These are phyloP conservation scores for Pseudonectria foliicola DNA, from an alignment of 2,329 filamentous ascomycete species.

Conservation along the genomic window DNA sequence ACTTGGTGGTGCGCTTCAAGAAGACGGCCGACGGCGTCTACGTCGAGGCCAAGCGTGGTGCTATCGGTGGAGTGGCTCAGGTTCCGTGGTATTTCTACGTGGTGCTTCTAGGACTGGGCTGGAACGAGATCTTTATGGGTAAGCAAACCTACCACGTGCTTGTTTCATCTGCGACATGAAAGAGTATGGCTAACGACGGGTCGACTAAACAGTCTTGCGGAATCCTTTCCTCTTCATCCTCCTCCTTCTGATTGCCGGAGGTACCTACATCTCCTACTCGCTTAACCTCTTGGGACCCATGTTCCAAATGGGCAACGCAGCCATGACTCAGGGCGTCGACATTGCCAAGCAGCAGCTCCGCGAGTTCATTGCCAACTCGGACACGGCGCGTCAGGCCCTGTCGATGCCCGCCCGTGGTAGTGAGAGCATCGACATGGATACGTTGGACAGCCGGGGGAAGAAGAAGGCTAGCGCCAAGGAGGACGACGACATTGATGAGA, in stretches of 20 bases:
- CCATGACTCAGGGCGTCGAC: constrained; percentile 75
- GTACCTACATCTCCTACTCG: constrained; percentile 82
- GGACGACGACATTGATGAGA: constrained; percentile 59
- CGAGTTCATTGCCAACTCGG: constrained; percentile 83
- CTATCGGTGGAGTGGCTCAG: constrained; percentile 90
- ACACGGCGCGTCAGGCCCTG: constrained; percentile 76
- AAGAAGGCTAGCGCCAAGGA: constrained; percentile 30
- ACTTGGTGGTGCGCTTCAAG: constrained; percentile 91
- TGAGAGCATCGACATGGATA: constrained; percentile 51
- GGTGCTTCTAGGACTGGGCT: constrained; percentile 82
- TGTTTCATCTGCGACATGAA: background rate
- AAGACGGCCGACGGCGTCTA: constrained; percentile 97
- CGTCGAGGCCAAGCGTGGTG: constrained; percentile 93
- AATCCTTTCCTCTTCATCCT: constrained; percentile 93
- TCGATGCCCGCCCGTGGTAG: constrained; percentile 56
- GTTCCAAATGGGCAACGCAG: constrained; percentile 88
- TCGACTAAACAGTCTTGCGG: constrained; percentile 60
- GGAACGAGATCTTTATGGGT: constrained; percentile 97
- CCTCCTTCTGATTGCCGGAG: constrained; percentile 67
- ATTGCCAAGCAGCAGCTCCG: constrained; percentile 87
- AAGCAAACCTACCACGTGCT: constrained; percentile 31
- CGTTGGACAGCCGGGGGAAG: constrained; percentile 53
- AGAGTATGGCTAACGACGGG: constrained; percentile 6
- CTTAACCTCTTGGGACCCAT: constrained; percentile 96
- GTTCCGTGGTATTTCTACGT: constrained; percentile 94